These are phyloP conservation scores for Fusarium albosuccineum DNA, from an alignment of 2,329 filamentous ascomycete genomes.

Conservation along the genomic window DNA sequence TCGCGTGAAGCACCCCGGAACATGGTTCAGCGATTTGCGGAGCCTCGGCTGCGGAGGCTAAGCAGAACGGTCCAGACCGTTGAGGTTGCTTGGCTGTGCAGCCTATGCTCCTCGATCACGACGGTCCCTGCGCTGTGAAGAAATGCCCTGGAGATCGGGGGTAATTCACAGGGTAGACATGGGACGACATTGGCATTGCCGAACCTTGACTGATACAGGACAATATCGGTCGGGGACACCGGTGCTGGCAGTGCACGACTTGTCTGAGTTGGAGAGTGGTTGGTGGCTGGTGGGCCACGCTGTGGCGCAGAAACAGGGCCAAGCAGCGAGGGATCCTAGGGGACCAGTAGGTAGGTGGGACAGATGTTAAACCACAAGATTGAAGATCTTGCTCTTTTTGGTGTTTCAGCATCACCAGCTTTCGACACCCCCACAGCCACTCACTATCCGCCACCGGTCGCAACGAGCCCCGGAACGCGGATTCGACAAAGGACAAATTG, in stretches of 20 bases:
- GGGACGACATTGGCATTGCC: not conserved
- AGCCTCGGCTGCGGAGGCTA: slow-evolving; percentile 22
- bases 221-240: slow-evolving; percentile 1
- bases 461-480: slow-evolving; percentile 15
- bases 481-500: slow-evolving; percentile 7
- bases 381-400: slow-evolving; percentile 30
- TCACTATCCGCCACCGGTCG: slow-evolving; percentile 11
- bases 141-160: slow-evolving; percentile 27
- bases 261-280: slow-evolving; percentile 14
- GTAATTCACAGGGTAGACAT: slow-evolving; percentile 10
- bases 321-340: slow-evolving; percentile 1
- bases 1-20: slow-evolving; percentile 8
- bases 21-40: slow-evolving; percentile 17
- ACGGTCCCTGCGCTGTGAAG: slow-evolving; percentile 2
- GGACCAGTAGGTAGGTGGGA: not conserved
- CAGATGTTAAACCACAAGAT: slow-evolving; percentile 1
- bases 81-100: slow-evolving; percentile 9
- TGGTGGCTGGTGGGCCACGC: slow-evolving; percentile 19
- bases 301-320: slow-evolving; percentile 17
- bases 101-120: slow-evolving; percentile 22
- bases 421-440: not conserved
- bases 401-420: slow-evolving; percentile 7
- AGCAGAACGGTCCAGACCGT: slow-evolving; percentile 36
- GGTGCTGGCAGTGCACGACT: not conserved
- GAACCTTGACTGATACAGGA: not conserved